These are phyloP conservation scores for Secale cereale DNA, from an alignment of 176 grass and related monocot genomes.

Conservation along the genomic window DNA sequence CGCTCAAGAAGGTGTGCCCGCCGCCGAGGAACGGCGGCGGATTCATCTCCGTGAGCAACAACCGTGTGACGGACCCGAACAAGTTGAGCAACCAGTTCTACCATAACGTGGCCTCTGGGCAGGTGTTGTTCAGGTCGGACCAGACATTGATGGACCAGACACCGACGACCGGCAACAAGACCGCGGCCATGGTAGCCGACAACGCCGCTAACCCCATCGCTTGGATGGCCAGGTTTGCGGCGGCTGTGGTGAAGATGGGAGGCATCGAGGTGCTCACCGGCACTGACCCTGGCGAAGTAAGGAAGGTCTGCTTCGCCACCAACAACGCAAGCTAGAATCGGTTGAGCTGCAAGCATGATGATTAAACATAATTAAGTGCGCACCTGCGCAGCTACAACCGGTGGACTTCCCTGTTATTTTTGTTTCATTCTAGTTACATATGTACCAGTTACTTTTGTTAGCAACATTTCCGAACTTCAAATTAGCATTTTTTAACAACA, in stretches of 20 bases:
- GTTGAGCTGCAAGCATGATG: not conserved
- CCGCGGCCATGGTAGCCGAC: constrained; percentile 13
- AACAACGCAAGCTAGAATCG: not conserved
- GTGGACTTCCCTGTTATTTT: not conserved
- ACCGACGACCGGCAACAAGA: not conserved
- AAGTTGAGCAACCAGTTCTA: constrained; percentile 39
- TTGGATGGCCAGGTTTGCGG: constrained; percentile 36
- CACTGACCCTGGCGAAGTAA: constrained; percentile 30
- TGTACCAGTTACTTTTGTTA: no score
- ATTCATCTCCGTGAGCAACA: not conserved
- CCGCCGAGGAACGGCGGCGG: not conserved
- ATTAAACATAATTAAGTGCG: not conserved
- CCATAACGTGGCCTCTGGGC: not conserved
- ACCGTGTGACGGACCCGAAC: constrained; percentile 19
- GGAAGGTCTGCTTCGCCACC: constrained; percentile 42
- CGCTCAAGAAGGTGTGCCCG: constrained; percentile 24
- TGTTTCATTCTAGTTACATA: not conserved
- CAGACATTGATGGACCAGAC: constrained; percentile 21
- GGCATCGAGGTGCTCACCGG: constrained; percentile 39
- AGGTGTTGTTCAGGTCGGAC: constrained; percentile 55
- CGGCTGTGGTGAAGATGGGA: constrained; percentile 55
- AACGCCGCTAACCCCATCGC: not conserved
- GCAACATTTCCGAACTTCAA: no score
- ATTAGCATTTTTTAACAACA: no score
- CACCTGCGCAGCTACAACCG: no score